Base-by-base conservation (phyloP, 2,329 filamentous ascomycete genomes). In the Fusarium mangiferae region DNA sequence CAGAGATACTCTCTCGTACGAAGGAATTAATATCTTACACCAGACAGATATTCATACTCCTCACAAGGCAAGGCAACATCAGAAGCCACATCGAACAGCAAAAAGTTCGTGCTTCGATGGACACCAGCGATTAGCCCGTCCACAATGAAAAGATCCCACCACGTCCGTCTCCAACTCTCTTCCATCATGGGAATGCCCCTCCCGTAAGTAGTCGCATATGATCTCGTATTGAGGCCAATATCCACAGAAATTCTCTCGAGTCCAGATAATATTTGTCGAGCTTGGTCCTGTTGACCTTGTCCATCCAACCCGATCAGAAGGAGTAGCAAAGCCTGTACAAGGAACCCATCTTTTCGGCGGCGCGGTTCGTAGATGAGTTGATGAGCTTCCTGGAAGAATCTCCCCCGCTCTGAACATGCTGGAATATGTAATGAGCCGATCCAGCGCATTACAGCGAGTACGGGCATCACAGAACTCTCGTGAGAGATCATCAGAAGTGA, bases 61-160 rank as follows among this genome's bases (percentile, higher is more conserved):
- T 97, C 94, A 77, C 94, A 96, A 0, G 95, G 95, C 7, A 98
- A 85, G 5, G 88, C 89, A 6, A 94, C 93, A 75, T 94, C 90
- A 20, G 90, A 87, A 11, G 85, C 82, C 13, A 95, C 87, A 61
- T 92, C 90, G 74, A 90, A 93, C 30, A 94, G 86, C n/a, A 88
- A 82, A 80, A 94, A 93, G 62, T 90, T 92, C 46, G 92, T 92
- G 69, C 90, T 89, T 18, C 91, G 89, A 75, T 93, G 93, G 74
- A 97, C 91, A 7, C 93, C 94, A 10, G 94, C 93, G 74, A 97
- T 88, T 88, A 97, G 92, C 62, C 92, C 94, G 80, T 97, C 94
- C 20, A 94, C 89, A n/a, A 94, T 88, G 79, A 92, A 96, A 8
- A 90, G 80, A 70, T 90, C 94, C 95, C 95, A 98, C 95, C 95